phyloP scores from a whole-genome alignment of 805 yeast species.

The Metschnikowia sp. region DNA sequence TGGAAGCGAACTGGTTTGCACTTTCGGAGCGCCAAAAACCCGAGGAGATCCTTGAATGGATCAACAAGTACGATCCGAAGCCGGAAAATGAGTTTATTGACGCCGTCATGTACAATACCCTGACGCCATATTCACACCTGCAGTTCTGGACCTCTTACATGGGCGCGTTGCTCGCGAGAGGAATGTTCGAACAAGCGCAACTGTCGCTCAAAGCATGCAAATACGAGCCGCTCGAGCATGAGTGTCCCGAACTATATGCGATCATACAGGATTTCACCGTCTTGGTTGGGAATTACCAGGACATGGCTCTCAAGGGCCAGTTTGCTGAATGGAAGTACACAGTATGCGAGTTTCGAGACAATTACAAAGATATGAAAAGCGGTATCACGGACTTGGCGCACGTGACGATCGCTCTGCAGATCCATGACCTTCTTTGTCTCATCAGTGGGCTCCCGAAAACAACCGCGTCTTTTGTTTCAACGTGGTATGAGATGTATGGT shows the following conservation, averaged over 20 bases:
- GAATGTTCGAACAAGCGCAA: conserved; percentile 55
- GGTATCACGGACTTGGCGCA: conserved; percentile 23
- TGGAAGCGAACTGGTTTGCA: conserved; percentile 50
- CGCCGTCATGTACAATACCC: conserved; percentile 41
- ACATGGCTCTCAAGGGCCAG: conserved; percentile 36
- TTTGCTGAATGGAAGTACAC: conserved; percentile 50
- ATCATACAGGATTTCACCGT: conserved; percentile 41
- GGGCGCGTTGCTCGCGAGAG: conserved; percentile 56
- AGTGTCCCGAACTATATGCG: conserved; percentile 29
- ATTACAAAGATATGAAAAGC: conserved; percentile 24
- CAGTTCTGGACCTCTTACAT: conserved; percentile 62
- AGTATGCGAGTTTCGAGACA: conserved; percentile 49
- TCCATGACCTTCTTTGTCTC: conserved; percentile 41
- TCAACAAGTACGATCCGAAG: conserved; percentile 64
- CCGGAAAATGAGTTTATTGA: conserved; percentile 54
- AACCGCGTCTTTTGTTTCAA: conserved; percentile 47
- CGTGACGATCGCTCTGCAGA: conserved; percentile 29
- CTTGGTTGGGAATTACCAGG: conserved; percentile 39
- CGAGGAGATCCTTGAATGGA: conserved; percentile 53
- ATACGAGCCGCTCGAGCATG: conserved; percentile 36
- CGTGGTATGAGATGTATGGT: conserved; percentile 68
- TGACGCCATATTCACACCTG: conserved; percentile 46
- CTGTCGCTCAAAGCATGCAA: conserved; percentile 43
- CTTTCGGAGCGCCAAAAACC: conserved; percentile 39
- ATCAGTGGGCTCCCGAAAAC: conserved; percentile 49